phyloP scores from a whole-genome alignment of 2,329 filamentous ascomycete species.

The Piedraia hortae region DNA sequence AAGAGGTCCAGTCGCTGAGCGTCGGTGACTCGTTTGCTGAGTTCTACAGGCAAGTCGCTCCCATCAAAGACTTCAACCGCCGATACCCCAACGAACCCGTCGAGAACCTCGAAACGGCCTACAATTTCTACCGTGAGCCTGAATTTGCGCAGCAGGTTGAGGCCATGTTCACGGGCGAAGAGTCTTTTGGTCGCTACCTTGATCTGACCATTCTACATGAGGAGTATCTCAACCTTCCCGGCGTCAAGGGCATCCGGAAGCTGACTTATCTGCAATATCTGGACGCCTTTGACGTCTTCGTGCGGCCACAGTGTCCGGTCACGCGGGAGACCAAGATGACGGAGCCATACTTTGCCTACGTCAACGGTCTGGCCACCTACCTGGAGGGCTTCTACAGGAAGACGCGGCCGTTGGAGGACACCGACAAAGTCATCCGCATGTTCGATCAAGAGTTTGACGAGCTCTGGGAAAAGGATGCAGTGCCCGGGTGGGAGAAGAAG shows the following conservation, averaged over 20 bases:
- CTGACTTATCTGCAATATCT: conserved; percentile 81
- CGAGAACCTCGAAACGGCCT: conserved; percentile 81
- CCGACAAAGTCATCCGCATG: conserved; percentile 44
- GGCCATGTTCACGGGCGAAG: conserved; percentile 83
- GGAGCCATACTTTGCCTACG: conserved; percentile 75
- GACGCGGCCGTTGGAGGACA: conserved; percentile 61
- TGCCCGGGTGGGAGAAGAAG: conserved; percentile 46
- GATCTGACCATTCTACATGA: conserved; percentile 69
- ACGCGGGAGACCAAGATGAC: conserved; percentile 67
- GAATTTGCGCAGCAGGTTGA: conserved; percentile 36
- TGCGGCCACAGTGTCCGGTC: conserved; percentile 41
- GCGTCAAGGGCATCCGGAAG: conserved; percentile 37
- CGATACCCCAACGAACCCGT: conserved; percentile 84
- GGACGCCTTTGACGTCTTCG: conserved; percentile 69
- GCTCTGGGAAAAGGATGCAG: conserved; percentile 52
- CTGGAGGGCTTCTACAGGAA: conserved; percentile 69
- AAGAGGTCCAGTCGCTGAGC: conserved; percentile 61
- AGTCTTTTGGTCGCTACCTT: conserved; percentile 76
- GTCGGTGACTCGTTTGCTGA: conserved; percentile 68
- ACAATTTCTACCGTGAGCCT: too few species aligned
- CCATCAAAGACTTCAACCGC: conserved; percentile 66
- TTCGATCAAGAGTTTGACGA: conserved; percentile 68
- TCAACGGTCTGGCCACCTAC: conserved; percentile 53
- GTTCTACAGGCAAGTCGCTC: conserved; percentile 62
- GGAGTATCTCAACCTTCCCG: conserved; percentile 66